A percentile compares a stretch with the other conserved stretches of the same genome.
Evolutionary conservation across 139 green algal genomes (phyloP).

Genomic region (Picochlorum sp.): DNA sequence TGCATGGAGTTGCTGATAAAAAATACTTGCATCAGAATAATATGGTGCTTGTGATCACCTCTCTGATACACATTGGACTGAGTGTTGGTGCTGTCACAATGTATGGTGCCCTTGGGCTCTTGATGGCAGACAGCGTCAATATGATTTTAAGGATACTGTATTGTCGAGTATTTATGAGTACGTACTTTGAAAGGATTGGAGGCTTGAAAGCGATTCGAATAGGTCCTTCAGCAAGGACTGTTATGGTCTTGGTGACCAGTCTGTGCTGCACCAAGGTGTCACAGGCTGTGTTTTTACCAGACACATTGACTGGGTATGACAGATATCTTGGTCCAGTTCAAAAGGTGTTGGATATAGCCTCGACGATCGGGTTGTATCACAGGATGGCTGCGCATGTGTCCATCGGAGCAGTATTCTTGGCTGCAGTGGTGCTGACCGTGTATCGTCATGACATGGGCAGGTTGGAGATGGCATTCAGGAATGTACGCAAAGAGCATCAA

Average conservation of each 20-base stretch:
- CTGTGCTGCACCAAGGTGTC: slow-evolving; percentile 1
- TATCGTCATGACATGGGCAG: too few relatives aligned
- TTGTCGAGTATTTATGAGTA: slow-evolving; percentile 41
- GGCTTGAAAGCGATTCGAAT: neutral
- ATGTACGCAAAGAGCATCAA: too few relatives aligned
- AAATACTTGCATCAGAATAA: slow-evolving; percentile 46
- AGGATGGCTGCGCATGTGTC: slow-evolving; percentile 24
- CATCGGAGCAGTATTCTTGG: slow-evolving; percentile 31
- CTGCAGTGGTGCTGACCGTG: slow-evolving; percentile 3
- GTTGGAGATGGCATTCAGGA: too few relatives aligned
- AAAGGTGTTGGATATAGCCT: neutral
- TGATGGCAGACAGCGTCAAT: slow-evolving; percentile 58
- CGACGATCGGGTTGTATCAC: neutral
- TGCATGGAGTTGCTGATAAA: slow-evolving; percentile 56
- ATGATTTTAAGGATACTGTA: slow-evolving; percentile 72
- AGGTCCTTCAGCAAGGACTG: neutral
- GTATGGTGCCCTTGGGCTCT: slow-evolving; percentile 46
- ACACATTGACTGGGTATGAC: neutral
- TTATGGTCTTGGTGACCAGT: neutral
- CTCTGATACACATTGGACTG: slow-evolving; percentile 39
- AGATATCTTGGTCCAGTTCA: neutral
- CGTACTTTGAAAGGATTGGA: slow-evolving; percentile 7
- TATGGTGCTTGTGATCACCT: slow-evolving; percentile 41
- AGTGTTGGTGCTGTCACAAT: slow-evolving; percentile 33
- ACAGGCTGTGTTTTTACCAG: slow-evolving; percentile 5